Evolutionary conservation across 2,329 filamentous ascomycete genomes (phyloP), one percentile per base, ranked within the genome.

Genomic region (Ascochyta lentis): DNA sequence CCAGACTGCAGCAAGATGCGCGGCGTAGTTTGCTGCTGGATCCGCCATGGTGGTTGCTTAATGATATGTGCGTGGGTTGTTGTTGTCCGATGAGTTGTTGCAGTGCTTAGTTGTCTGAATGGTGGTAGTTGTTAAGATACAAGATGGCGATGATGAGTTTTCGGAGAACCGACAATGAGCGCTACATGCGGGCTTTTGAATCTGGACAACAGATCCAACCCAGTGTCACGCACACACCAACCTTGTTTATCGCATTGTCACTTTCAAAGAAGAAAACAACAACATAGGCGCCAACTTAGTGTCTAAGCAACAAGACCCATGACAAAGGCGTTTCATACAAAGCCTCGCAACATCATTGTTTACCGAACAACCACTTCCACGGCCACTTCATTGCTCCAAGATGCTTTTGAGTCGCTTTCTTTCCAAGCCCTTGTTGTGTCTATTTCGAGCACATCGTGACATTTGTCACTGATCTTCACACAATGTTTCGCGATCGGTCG

Each of bases 371-470:
- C 53, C 1, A 75, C 63, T 48, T 75, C 72, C 1, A 75, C 60
- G 27, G 65, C 68, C 15, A 74, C 68, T 47, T 75, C 72, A 42
- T 96, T 96, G 61, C 86, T 89, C 88, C 90, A 96, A 7, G 89
- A 86, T 34, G 85, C 83, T 54, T 86, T 78, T 51, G 95, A 79
- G 0, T 82, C 84, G 79, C 92, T 83, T 66, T 90, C 86, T 41
- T 84, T 83, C 92, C 92, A 98, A 0, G 94, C 94, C 27, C 77
- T 80, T 63, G 86, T 83, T 12, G 91, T 75, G 78, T 98, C 91
- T 51, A 98, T 84, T 63, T 91, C 87, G 29, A 98, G 75, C 7
- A 98, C 84, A 55, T 81, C 80, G 0, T 74, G 65, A 54, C 85
- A 78, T n/a, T 70, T 66, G 29, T 78, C 73, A 47, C 81, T 86